Evolutionary conservation across 192 early-diverging fungal species (phyloP).

Genomic region (Rhizophagus sp.): DNA sequence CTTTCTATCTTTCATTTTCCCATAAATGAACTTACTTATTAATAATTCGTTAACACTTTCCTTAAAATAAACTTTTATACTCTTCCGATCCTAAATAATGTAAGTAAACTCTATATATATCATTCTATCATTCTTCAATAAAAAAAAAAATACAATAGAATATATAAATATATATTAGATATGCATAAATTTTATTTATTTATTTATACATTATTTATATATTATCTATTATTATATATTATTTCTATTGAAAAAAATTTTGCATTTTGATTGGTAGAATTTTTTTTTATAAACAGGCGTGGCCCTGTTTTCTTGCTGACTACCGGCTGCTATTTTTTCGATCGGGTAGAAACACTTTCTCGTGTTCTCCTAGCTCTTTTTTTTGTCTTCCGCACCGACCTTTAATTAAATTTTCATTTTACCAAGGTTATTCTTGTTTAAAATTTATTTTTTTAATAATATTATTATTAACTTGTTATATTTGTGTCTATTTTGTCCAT

Average conservation of each 20-base stretch:
- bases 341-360: conserved; percentile 19
- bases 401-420: neutral
- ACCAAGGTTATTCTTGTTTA: neutral
- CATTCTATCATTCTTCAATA: neutral
- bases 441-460: neutral
- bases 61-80: neutral
- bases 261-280: neutral
- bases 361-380: conserved; percentile 3
- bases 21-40: neutral
- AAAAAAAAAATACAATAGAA: neutral
- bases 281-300: conserved; percentile 9
- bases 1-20: neutral
- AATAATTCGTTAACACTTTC: neutral
- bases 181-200: neutral
- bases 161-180: neutral
- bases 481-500: neutral
- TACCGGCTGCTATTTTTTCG: conserved; percentile 21
- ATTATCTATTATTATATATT: too few relatives aligned
- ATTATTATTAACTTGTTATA: neutral
- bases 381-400: neutral
- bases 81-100: neutral
- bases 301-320: neutral
- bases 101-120: neutral
- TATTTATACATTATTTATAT: neutral
- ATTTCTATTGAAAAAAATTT: neutral